Evolutionary conservation across 1,284 basidiomycete species (phyloP).

Genomic region (Inonotus hispidus): DNA sequence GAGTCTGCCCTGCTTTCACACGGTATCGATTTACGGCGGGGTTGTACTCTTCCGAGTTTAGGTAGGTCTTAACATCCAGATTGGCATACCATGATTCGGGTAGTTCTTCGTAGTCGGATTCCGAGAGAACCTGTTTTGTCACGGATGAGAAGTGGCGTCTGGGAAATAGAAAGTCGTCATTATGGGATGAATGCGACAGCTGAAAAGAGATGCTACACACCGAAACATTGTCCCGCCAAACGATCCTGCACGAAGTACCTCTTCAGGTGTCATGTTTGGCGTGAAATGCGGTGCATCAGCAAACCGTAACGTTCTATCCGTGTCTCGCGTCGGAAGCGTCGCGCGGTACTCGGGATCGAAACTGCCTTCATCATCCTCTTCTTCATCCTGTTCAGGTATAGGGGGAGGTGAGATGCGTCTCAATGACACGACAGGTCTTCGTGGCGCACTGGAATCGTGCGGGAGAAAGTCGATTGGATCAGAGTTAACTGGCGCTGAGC

Average conservation of each 20-base stretch:
- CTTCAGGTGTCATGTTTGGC: slow-evolving; percentile 39
- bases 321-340: slow-evolving; percentile 24
- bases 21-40: slow-evolving; percentile 32
- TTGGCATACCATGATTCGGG: slow-evolving; percentile 14
- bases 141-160: slow-evolving; percentile 19
- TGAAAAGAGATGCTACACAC: slow-evolving; percentile 18
- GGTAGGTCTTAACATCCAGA: slow-evolving; percentile 15
- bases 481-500: slow-evolving; percentile 3
- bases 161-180: neutral
- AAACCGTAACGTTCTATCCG: slow-evolving; percentile 32
- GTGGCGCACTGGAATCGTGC: neutral
- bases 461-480: slow-evolving; percentile 19
- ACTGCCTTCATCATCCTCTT: slow-evolving; percentile 11
- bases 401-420: slow-evolving; percentile 5
- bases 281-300: slow-evolving; percentile 33
- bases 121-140: slow-evolving; percentile 6
- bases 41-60: slow-evolving; percentile 27
- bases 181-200: neutral
- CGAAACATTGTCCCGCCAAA: slow-evolving; percentile 38
- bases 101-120: slow-evolving; percentile 22
- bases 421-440: neutral
- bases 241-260: slow-evolving; percentile 36
- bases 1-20: slow-evolving; percentile 35
- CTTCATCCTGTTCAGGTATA: neutral
- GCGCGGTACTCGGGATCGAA: slow-evolving; percentile 19